Percentiles rank a stretch among this genome's conserved stretches.
Conservation (phyloP, 768 basidiomycete species). For the Tricholoma sp. region DNA sequence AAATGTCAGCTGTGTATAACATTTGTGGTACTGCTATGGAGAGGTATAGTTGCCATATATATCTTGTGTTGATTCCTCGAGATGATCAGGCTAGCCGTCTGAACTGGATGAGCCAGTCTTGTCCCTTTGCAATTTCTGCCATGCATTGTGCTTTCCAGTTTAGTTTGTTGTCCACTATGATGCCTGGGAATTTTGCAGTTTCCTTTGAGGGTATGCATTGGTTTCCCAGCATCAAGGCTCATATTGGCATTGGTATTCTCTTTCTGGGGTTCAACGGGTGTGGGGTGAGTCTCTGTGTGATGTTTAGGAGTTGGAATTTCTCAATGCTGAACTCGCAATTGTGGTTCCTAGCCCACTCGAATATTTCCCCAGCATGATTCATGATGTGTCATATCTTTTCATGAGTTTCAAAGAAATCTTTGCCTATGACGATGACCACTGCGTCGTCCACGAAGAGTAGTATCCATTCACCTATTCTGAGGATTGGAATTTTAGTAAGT, state of each 20-base stretch:
- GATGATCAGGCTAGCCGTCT: constrained; percentile 7
- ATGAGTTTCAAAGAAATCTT: background rate
- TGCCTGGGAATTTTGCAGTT: too few species aligned
- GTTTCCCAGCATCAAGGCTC: background rate
- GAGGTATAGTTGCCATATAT: constrained; percentile 18
- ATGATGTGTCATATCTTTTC: too few species aligned
- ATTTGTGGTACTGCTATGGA: constrained; percentile 21
- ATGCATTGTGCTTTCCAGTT: constrained; percentile 9
- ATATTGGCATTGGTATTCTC: too few species aligned
- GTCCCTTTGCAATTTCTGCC: constrained; percentile 5
- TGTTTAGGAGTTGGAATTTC: constrained; percentile 2
- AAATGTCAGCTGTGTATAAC: constrained; percentile 19
- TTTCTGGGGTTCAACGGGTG: too few species aligned
- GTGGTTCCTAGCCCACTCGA: constrained; percentile 13
- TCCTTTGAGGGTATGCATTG: background rate
- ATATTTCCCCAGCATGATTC: constrained; percentile 1
- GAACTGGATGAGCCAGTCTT: background rate
- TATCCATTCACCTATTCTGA: constrained; percentile 8
- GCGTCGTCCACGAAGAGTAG: constrained; percentile 1
- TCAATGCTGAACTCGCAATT: constrained; percentile 17
- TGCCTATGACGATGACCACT: background rate
- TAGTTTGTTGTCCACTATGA: constrained; percentile 17
- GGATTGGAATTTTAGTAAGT: background rate
- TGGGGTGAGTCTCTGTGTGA: too few species aligned
- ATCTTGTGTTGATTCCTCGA: constrained; percentile 10